These are phyloP conservation scores for Fusarium vanettenii DNA, from an alignment of 2,329 filamentous ascomycete species.

Conservation along the genomic window DNA sequence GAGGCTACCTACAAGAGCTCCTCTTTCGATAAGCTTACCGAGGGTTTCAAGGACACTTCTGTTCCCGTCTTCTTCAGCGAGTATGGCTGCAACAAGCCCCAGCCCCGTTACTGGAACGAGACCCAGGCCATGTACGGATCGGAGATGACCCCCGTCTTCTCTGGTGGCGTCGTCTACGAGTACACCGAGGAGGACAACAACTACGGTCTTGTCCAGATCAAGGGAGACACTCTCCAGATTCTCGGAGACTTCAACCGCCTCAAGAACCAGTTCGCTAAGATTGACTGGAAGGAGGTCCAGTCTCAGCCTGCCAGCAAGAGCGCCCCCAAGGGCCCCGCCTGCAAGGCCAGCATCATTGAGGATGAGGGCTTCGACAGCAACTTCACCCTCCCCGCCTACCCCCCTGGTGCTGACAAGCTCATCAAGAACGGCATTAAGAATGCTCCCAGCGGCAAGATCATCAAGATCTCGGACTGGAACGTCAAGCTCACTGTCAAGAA, in stretches of 20 bases:
- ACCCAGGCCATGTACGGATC: constrained; percentile 77
- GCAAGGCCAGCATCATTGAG: constrained; percentile 74
- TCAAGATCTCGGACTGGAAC: constrained; percentile 73
- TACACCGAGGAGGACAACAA: constrained; percentile 78
- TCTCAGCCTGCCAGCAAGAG: constrained; percentile 67
- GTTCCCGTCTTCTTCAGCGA: constrained; percentile 87
- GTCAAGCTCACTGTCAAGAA: constrained; percentile 60
- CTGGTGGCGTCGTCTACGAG: constrained; percentile 85
- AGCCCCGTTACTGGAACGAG: constrained; percentile 81
- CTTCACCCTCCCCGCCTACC: constrained; percentile 80
- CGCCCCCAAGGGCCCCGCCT: constrained; percentile 67
- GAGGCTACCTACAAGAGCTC: constrained; percentile 71
- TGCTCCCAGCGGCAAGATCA: constrained; percentile 73
- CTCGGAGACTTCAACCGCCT: constrained; percentile 79
- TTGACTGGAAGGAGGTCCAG: constrained; percentile 78
- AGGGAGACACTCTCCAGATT: constrained; percentile 67
- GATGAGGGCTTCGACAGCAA: constrained; percentile 76
- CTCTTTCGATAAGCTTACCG: constrained; percentile 71
- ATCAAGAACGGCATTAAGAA: constrained; percentile 81
- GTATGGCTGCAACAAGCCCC: constrained; percentile 79
- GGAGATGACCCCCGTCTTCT: constrained; percentile 76
- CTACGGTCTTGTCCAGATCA: constrained; percentile 73
- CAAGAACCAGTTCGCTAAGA: constrained; percentile 77
- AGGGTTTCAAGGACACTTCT: constrained; percentile 72
- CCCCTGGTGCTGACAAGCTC: constrained; percentile 74